A percentile compares a stretch with the other conserved stretches of the same genome.
These are phyloP conservation scores for Lentinula raphanica DNA, from an alignment of 768 basidiomycete species.

Conservation along the genomic window DNA sequence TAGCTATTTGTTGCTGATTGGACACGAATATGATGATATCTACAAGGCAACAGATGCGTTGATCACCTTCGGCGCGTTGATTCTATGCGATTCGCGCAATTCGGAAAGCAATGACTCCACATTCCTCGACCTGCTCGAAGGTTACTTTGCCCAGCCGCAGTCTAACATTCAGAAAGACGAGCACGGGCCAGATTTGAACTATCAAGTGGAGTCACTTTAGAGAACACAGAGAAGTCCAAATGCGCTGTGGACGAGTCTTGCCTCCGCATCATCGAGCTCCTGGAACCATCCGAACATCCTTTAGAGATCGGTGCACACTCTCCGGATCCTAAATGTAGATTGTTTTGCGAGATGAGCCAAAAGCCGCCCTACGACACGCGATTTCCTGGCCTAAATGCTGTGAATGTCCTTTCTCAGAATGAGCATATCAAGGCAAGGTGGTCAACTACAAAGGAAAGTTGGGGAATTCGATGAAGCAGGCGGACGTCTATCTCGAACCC, in stretches of 20 bases:
- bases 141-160: conserved; percentile 80
- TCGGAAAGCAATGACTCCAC: conserved; percentile 72
- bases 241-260: conserved; percentile 84
- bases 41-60: conserved; percentile 74
- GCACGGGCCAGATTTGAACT: conserved; percentile 79
- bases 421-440: conserved; percentile 55
- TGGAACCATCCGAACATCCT: conserved; percentile 78
- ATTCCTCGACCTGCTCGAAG: conserved; percentile 88
- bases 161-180: conserved; percentile 67
- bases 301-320: conserved; percentile 75
- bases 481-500: too few species aligned
- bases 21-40: too few species aligned
- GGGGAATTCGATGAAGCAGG: conserved; percentile 83
- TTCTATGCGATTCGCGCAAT: conserved; percentile 82
- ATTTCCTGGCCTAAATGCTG: conserved; percentile 72
- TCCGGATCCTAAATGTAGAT: conserved; percentile 93
- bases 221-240: conserved; percentile 90
- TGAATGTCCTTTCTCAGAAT: conserved; percentile 76
- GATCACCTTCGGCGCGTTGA: conserved; percentile 79
- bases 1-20: not conserved
- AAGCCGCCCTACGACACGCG: conserved; percentile 71
- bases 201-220: conserved; percentile 92
- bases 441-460: conserved; percentile 71
- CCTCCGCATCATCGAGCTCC: conserved; percentile 65
- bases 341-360: conserved; percentile 83